Conservation (phyloP, 2,329 filamentous ascomycete species). For the Nigrograna mackinnonii region DNA sequence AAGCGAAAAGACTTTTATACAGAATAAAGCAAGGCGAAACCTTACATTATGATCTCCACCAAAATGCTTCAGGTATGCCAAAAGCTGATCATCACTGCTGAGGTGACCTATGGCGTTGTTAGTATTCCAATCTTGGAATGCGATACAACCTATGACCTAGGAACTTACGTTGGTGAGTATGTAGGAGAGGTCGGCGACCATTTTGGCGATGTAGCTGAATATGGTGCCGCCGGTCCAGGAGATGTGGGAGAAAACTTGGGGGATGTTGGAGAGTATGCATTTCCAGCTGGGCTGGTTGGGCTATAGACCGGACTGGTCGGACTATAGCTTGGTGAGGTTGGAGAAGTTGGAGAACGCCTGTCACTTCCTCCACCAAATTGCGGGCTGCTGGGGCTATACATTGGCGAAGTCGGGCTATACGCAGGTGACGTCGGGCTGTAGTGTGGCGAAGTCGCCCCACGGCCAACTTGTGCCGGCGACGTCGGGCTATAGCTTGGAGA, state of each 20-base stretch:
- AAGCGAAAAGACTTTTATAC: slow-evolving; percentile 30
- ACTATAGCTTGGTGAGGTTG: slow-evolving; percentile 72
- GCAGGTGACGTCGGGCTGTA: slow-evolving; percentile 62
- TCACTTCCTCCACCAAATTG: slow-evolving; percentile 39
- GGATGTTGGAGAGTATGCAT: slow-evolving; percentile 53
- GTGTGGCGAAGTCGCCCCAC: slow-evolving; percentile 46
- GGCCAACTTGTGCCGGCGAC: slow-evolving; percentile 51
- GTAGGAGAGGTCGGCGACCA: slow-evolving; percentile 49
- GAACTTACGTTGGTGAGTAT: slow-evolving; percentile 52
- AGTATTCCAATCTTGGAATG: slow-evolving; percentile 13
- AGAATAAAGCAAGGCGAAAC: slow-evolving; percentile 36
- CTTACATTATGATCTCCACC: slow-evolving; percentile 28
- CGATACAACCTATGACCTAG: slow-evolving; percentile 28
- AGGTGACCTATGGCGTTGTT: slow-evolving; percentile 32
- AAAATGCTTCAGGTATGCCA: slow-evolving; percentile 5
- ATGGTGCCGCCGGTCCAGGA: slow-evolving; percentile 37
- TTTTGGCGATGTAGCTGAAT: slow-evolving; percentile 43
- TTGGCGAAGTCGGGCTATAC: slow-evolving; percentile 57
- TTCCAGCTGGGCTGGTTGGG: slow-evolving; percentile 58
- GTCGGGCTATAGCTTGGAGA: slow-evolving; percentile 65
- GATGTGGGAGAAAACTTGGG: slow-evolving; percentile 40
- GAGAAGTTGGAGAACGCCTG: slow-evolving; percentile 55
- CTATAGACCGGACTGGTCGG: slow-evolving; percentile 65
- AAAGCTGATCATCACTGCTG: slow-evolving; percentile 29
- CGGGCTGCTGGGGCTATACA: slow-evolving; percentile 60